Evolutionary conservation across 2,329 filamentous ascomycete species (phyloP), one percentile per base, ranked within the genome.

Genomic region (Claviceps sp.): DNA sequence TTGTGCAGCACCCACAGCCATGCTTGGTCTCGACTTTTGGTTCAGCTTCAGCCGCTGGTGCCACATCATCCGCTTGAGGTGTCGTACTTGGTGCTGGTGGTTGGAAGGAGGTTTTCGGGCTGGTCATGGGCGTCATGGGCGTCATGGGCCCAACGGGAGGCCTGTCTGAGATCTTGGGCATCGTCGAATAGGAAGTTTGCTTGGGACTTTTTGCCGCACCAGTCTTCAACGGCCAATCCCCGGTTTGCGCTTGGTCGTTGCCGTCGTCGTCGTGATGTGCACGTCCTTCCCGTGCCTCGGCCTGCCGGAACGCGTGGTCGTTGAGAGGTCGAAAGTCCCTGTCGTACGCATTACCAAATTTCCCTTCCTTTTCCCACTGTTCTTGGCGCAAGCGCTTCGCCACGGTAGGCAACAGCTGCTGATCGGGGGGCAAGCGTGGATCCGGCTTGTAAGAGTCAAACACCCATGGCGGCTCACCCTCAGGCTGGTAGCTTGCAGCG

Each of bases 401-500:
- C 56, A 97, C 89, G 0, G 93, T 97, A 1, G 93, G 93, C 11
- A 98, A 80, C 50, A 98, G 82, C 64, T 98, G 93, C 67, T 98
- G 87, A 56, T 98, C 93, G 0, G 89, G 93, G 5, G 93, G 93
- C 37, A 98, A 74, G 55, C 89, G 84, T 34, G 93, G 93, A 64
- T 98, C 93, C 0, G 93, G 93, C 63, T 94, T 95, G 68, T 96
- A 98, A 69, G 95, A 88, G 22, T 86, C 87, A 46, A 93, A 80
- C 69, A 97, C 79, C 93, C 93, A 98, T 50, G 93, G 93, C 9
- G 93, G 89, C 51, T 97, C 91, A 20, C 93, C 93, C 72, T 97
- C 93, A 0, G 90, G 90, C 43, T 83, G 79, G 63, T 88, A 79
- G 75, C 66, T 62, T 66, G 60, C 64, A 37, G 69, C 61, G 43